These are phyloP conservation scores for Gentiana macrophylla DNA, from an alignment of 257 asterid genomes.

Conservation along the genomic window DNA sequence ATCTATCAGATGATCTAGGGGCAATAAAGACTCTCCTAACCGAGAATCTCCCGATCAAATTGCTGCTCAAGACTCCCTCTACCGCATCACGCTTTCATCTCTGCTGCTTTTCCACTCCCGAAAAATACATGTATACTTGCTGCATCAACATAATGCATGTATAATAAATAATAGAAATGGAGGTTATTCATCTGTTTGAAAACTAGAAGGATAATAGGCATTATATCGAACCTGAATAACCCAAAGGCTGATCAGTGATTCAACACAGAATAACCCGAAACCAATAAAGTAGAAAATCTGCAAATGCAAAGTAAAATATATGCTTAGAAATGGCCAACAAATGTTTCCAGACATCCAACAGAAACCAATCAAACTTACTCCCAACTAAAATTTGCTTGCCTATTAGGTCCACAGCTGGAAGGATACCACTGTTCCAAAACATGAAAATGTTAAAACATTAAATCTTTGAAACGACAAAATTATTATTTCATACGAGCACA, in stretches of 20 bases:
- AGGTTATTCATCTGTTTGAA: too few relatives aligned
- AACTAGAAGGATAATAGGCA: background rate
- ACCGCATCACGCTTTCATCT: conserved; percentile 48
- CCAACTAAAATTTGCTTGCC: conserved; percentile 71
- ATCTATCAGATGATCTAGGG: background rate
- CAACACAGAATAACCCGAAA: conserved; percentile 82
- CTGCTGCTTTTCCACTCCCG: conserved; percentile 44
- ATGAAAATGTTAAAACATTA: conserved; percentile 22
- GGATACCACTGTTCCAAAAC: conserved; percentile 65
- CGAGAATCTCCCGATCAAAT: conserved; percentile 9
- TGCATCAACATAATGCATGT: conserved; percentile 14
- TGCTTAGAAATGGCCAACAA: background rate
- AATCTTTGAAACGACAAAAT: background rate
- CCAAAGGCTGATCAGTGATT: conserved; percentile 86
- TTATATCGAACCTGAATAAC: conserved; percentile 66
- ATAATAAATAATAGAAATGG: background rate
- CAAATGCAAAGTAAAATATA: background rate
- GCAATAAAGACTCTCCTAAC: background rate
- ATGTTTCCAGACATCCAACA: background rate
- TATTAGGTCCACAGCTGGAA: conserved; percentile 87
- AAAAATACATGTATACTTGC: conserved; percentile 57
- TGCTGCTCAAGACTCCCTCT: conserved; percentile 42
- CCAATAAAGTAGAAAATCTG: conserved; percentile 95
- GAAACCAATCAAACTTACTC: conserved; percentile 39
- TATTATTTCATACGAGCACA: background rate